These are phyloP conservation scores for Domatiomyces catenatus DNA, from an alignment of 2,329 filamentous ascomycete species.

Conservation along the genomic window DNA sequence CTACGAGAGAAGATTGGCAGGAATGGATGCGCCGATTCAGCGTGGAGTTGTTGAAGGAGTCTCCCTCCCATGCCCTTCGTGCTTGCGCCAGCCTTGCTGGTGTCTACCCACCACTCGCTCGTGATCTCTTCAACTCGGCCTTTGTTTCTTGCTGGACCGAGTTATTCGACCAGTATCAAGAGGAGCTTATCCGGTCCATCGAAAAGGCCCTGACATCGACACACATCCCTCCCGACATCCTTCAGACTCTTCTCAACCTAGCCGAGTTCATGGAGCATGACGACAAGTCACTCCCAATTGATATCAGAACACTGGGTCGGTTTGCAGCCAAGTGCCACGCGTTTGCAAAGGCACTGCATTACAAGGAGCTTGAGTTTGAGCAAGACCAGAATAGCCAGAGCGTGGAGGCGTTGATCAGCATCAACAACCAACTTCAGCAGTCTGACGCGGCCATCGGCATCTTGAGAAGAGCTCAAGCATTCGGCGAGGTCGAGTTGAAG, in stretches of 20 bases:
- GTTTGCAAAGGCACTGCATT: conserved; percentile 94
- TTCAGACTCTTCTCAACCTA: conserved; percentile 85
- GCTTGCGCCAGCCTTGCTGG: conserved; percentile 85
- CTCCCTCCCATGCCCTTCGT: conserved; percentile 83
- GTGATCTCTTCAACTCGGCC: conserved; percentile 93
- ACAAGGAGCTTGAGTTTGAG: conserved; percentile 96
- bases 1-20: conserved; percentile 96
- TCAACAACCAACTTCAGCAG: conserved; percentile 98
- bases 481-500: conserved; percentile 87
- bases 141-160: conserved; percentile 99
- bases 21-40: conserved; percentile 97
- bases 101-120: conserved; percentile 77
- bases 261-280: conserved; percentile 99
- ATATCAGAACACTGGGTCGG: conserved; percentile 83
- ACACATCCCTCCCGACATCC: conserved; percentile 86
- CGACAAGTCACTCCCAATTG: conserved; percentile 93
- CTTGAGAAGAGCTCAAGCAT: conserved; percentile 83
- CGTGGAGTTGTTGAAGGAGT: conserved; percentile 85
- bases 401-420: conserved; percentile 93
- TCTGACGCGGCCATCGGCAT: conserved; percentile 98
- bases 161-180: conserved; percentile 89
- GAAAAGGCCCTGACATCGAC: conserved; percentile 90
- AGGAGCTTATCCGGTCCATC: conserved; percentile 89
- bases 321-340: conserved; percentile 95
- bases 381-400: conserved; percentile 92